Evolutionary conservation across 257 asterid species (phyloP).

Genomic region (Ballota nigra): DNA sequence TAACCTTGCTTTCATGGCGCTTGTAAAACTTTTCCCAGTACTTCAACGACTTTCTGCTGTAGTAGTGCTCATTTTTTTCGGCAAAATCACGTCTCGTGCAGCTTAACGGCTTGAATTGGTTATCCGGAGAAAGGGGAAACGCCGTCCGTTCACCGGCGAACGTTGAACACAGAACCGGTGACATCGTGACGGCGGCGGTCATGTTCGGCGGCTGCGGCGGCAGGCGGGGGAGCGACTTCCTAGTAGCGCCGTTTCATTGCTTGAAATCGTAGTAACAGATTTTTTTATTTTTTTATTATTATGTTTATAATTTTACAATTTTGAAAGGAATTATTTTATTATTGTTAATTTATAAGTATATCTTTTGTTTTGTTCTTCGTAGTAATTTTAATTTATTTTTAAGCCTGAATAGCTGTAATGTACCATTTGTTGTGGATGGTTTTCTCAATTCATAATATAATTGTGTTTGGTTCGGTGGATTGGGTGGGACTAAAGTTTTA

Average conservation of each 20-base stretch:
- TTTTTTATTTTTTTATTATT: too few relatives aligned
- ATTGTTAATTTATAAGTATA: too few relatives aligned
- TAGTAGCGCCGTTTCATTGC: neutral
- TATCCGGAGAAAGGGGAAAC: neutral
- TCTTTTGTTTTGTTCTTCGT: too few relatives aligned
- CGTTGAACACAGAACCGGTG: neutral
- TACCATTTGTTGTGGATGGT: too few relatives aligned
- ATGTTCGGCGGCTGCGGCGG: conserved; percentile 15
- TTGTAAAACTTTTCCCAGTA: conserved; percentile 74
- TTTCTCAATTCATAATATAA: too few relatives aligned
- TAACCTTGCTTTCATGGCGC: conserved; percentile 76
- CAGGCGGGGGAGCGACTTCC: neutral
- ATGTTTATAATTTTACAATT: neutral
- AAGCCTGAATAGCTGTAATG: too few relatives aligned
- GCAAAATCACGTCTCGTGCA: conserved; percentile 17
- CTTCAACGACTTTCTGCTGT: conserved; percentile 40
- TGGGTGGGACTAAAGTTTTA: too few relatives aligned
- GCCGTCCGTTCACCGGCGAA: conserved; percentile 10
- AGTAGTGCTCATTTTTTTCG: conserved; percentile 37
- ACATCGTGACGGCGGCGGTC: conserved; percentile 18
- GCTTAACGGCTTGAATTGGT: conserved; percentile 14
- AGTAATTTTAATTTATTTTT: too few relatives aligned
- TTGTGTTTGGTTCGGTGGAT: too few relatives aligned
- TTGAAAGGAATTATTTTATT: too few relatives aligned
- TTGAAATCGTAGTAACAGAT: neutral